These are phyloP conservation scores for Fusarium continuum DNA, from an alignment of 2,329 filamentous ascomycete genomes.

Conservation along the genomic window DNA sequence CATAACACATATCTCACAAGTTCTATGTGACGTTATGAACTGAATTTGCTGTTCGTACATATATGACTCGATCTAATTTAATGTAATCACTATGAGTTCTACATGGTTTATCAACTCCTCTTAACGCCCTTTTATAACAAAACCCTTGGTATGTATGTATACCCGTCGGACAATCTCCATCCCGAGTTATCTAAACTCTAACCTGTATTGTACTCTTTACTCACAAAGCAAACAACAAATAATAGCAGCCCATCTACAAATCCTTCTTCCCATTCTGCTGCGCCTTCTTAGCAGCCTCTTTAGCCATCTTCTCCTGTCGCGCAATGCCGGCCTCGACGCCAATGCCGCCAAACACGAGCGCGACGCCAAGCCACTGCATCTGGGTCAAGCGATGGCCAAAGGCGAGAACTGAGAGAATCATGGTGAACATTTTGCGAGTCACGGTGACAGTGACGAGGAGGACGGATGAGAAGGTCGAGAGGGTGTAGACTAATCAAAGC, in stretches of 20 bases:
- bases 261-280: slow-evolving; percentile 47
- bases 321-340: slow-evolving; percentile 88
- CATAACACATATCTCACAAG: neutral
- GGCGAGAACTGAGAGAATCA: slow-evolving; percentile 94
- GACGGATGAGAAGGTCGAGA: slow-evolving; percentile 90
- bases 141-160: neutral
- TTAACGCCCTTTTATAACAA: neutral
- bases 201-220: neutral
- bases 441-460: slow-evolving; percentile 96
- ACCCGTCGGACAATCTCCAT: neutral
- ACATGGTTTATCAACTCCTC: neutral
- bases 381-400: slow-evolving; percentile 86
- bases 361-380: slow-evolving; percentile 96
- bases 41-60: neutral
- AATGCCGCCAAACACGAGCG: slow-evolving; percentile 92
- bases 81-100: neutral
- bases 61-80: neutral
- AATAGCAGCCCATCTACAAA: slow-evolving; percentile 19
- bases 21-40: neutral
- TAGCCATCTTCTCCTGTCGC: slow-evolving; percentile 82
- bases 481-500: slow-evolving; percentile 74
- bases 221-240: neutral
- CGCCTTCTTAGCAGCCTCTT: slow-evolving; percentile 69
- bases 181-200: neutral
- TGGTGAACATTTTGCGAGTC: slow-evolving; percentile 98